Base-by-base conservation (phyloP, 2,329 filamentous ascomycete species). In the Tolypocladium pustulatum region DNA sequence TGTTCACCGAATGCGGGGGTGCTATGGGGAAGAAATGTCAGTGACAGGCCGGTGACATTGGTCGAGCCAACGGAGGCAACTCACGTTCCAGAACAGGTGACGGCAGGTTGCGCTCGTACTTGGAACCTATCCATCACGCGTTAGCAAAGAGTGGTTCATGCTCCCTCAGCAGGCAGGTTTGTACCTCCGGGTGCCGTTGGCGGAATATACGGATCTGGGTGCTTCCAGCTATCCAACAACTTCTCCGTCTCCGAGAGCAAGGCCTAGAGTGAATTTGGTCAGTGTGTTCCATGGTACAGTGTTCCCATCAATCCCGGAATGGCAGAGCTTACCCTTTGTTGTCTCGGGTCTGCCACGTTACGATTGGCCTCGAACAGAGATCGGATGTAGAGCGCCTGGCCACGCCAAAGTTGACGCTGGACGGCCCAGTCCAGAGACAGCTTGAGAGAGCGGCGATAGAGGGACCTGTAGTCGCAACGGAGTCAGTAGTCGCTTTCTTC, bases 341-440 rank as follows among this genome's bases (percentile, higher is more conserved):
- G 89, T 74, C 91, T 85, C 40, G 90, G 90, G 70, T 97, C 90
- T 59, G 83, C 85, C 61, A 97, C 80, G 71, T 91, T 80, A 72
- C 85, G 90, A 75, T 99, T 97, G 59, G 91, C 91, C 73, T 99
- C 94, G 71, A 97, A 99, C 17, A 97, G 82, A 41, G 89, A 91
- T 67, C 94, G 88, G 68, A 99, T 96, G 74, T 99, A 97, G 63
- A 97, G 79, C 37, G 94, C 94, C 75, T 97, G 94, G 62, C 93
- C 92, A 67, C 94, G 88, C 93, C 94, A 99, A 61, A 97, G 77
- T 68, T 93, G 85, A 65, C 94, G 85, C 72, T 97, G 90, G 63
- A 97, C 91, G 59, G 91, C 85, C 94, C 94, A 99, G 78, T 97
- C 91, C 65, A 97, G 85, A 49, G 94, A 83, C 64, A 97, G 86